Percentiles rank a stretch among this genome's conserved stretches.
phyloP scores from a whole-genome alignment of 2,329 filamentous ascomycete genomes.

The Fusarium domesticum region DNA sequence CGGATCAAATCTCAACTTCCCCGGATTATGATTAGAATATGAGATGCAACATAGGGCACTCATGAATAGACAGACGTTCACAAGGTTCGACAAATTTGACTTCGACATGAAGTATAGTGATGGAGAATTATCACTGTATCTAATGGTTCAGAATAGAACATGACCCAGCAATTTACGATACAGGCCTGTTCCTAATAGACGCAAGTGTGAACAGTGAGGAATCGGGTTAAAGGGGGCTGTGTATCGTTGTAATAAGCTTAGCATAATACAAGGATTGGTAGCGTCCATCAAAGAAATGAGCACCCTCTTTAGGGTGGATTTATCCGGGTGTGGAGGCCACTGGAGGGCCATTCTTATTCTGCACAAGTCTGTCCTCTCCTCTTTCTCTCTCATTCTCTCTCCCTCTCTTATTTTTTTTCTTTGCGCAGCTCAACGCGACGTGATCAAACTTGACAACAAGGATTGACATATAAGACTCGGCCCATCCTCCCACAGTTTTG shows the following conservation, averaged over 20 bases:
- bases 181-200: no score
- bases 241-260: slow-evolving; percentile 1
- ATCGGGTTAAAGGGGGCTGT: no score
- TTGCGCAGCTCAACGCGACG: slow-evolving; percentile 20
- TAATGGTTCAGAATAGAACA: no score
- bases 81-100: background rate
- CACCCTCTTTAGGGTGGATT: slow-evolving; percentile 27
- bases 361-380: background rate
- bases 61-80: background rate
- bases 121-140: no score
- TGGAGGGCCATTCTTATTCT: background rate
- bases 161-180: no score
- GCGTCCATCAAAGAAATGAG: slow-evolving; percentile 29
- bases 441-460: slow-evolving; percentile 19
- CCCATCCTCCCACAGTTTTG: slow-evolving; percentile 15
- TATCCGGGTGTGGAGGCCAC: slow-evolving; percentile 28
- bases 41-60: no score
- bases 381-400: slow-evolving; percentile 3
- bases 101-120: no score
- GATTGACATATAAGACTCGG: slow-evolving; percentile 19
- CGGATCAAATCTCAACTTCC: background rate
- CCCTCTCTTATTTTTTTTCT: slow-evolving; percentile 15
- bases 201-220: no score
- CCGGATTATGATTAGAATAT: no score
- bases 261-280: slow-evolving; percentile 22